phyloP scores from a whole-genome alignment of 768 basidiomycete genomes.

The Kwoniella newhampshirensis region DNA sequence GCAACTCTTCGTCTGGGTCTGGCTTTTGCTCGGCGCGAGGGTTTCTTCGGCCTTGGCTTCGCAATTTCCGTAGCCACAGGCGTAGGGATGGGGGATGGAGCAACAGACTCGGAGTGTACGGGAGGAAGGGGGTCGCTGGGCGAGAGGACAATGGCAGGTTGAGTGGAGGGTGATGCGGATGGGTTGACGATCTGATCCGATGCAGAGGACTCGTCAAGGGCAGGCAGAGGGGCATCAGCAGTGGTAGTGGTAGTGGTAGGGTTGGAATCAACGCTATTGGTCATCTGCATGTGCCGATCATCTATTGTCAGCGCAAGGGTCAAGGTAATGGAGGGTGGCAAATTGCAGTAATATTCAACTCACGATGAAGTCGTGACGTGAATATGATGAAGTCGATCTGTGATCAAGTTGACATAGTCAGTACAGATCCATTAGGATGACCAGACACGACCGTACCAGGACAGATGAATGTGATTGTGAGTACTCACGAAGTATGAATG shows the following conservation, averaged over 20 bases:
- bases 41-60: conserved; percentile 11
- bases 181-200: conserved; percentile 4
- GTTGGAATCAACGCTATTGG: conserved; percentile 9
- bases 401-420: neutral
- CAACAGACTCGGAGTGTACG: neutral
- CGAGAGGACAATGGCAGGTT: conserved; percentile 2
- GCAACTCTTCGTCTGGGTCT: conserved; percentile 19
- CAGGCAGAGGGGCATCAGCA: conserved; percentile 6
- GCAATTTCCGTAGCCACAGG: neutral
- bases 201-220: neutral
- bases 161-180: conserved; percentile 14
- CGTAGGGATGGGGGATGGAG: neutral
- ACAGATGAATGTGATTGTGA: neutral
- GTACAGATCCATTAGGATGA: too few species aligned
- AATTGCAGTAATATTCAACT: too few species aligned
- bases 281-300: too few species aligned
- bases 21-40: conserved; percentile 7
- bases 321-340: neutral
- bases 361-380: conserved; percentile 2
- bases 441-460: too few species aligned
- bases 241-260: conserved; percentile 1
- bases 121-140: neutral
- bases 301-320: too few species aligned
- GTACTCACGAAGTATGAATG: too few species aligned
- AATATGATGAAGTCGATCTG: neutral